phyloP scores from a whole-genome alignment of 2,329 filamentous ascomycete species.

The Sarocladium kiliense region DNA sequence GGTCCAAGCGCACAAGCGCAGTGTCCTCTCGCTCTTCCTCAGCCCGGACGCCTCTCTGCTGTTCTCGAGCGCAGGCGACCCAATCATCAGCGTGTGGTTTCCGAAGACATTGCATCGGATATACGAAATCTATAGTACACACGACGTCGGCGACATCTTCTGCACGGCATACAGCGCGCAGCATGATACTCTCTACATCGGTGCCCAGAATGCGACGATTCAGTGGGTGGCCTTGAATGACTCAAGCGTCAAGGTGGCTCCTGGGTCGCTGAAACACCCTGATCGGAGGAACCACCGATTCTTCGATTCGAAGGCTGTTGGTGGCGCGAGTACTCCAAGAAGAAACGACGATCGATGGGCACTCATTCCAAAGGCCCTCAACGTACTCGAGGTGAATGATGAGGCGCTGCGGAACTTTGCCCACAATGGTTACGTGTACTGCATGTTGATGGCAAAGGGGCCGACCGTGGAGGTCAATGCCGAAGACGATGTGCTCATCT shows the following conservation, averaged over 20 bases:
- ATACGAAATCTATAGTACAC: conserved; percentile 87
- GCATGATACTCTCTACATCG: conserved; percentile 80
- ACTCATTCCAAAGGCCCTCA: conserved; percentile 47
- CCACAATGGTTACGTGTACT: conserved; percentile 93
- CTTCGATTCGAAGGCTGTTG: conserved; percentile 85
- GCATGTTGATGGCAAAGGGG: conserved; percentile 81
- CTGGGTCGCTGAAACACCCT: conserved; percentile 64
- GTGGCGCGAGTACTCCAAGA: conserved; percentile 72
- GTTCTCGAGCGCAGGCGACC: conserved; percentile 90
- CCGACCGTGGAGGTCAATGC: conserved; percentile 60
- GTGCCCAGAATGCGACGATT: conserved; percentile 89
- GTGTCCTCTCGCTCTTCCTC: conserved; percentile 79
- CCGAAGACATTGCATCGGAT: conserved; percentile 69
- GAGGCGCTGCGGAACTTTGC: conserved; percentile 82
- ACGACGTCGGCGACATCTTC: conserved; percentile 94
- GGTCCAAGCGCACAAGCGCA: conserved; percentile 86
- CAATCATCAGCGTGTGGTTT: conserved; percentile 91
- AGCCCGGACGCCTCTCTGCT: conserved; percentile 70
- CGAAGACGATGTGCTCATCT: conserved; percentile 78
- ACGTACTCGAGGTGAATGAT: conserved; percentile 72
- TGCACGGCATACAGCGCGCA: conserved; percentile 83
- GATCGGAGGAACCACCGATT: conserved; percentile 78
- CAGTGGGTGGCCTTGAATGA: conserved; percentile 83
- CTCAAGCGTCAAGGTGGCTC: conserved; percentile 51
- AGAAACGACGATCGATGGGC: conserved; percentile 56